Conservation (phyloP, 208 protist species). For the Trypanosoma mega region DNA sequence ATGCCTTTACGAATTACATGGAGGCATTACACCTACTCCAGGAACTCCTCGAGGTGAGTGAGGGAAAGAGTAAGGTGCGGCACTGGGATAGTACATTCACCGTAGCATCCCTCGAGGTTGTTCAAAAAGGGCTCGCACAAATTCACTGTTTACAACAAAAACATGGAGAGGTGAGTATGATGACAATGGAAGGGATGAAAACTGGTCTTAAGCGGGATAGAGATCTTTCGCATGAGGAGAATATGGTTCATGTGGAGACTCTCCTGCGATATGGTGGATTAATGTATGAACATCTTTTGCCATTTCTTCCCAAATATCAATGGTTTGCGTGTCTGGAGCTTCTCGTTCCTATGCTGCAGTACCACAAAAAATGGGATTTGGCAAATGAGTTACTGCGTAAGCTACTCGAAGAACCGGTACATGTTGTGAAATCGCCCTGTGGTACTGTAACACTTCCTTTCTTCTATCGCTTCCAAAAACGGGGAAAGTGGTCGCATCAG, state of each 20-base stretch:
- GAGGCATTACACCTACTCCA: constrained; percentile 28
- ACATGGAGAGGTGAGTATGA: not conserved
- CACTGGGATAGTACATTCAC: constrained; percentile 5
- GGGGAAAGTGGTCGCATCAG: constrained; percentile 60
- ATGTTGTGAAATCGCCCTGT: constrained; percentile 27
- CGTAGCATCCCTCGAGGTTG: constrained; percentile 11
- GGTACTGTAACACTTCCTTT: constrained; percentile 37
- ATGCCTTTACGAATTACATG: constrained; percentile 25
- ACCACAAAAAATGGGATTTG: constrained; percentile 44
- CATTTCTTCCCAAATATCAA: constrained; percentile 65
- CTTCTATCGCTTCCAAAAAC: constrained; percentile 56
- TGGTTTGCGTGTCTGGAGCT: constrained; percentile 73
- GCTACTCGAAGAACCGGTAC: constrained; percentile 61
- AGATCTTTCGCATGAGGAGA: not conserved
- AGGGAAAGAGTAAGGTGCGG: not conserved
- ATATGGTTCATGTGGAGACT: constrained; percentile 14
- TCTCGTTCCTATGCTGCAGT: constrained; percentile 55
- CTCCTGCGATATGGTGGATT: constrained; percentile 46
- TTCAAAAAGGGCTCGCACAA: constrained; percentile 10
- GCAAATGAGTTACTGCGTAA: constrained; percentile 57
- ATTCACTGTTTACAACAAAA: constrained; percentile 1
- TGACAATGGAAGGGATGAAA: not conserved
- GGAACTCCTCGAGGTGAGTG: constrained; percentile 8
- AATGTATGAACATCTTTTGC: constrained; percentile 57
- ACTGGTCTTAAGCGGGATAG: not conserved